phyloP scores from a whole-genome alignment of 352 stramenopile species.

The Phytopythium aichiense region DNA sequence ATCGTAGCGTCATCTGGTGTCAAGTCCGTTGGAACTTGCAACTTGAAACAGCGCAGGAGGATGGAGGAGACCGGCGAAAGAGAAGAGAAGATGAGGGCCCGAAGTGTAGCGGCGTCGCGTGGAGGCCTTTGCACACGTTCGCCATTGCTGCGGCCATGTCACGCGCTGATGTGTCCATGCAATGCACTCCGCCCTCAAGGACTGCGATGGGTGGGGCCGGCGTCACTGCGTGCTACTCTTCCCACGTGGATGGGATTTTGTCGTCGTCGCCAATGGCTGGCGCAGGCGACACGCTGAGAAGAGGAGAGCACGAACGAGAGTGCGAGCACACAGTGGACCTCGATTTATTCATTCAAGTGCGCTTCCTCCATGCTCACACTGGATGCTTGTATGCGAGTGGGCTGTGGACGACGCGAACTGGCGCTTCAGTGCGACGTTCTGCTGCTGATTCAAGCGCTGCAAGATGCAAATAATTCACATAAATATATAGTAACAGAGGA shows the following conservation, averaged over 20 bases:
- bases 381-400: background rate
- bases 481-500: too few relatives aligned
- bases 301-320: background rate
- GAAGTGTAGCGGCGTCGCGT: too few relatives aligned
- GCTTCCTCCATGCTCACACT: background rate
- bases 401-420: background rate
- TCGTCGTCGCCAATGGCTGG: too few relatives aligned
- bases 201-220: too few relatives aligned
- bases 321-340: background rate
- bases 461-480: too few relatives aligned
- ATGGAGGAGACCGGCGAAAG: background rate
- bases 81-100: background rate
- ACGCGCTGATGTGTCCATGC: too few relatives aligned
- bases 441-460: background rate
- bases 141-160: too few relatives aligned
- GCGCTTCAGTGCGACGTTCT: background rate
- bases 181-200: too few relatives aligned
- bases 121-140: too few relatives aligned
- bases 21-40: background rate
- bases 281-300: background rate
- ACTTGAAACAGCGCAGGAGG: background rate
- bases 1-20: conserved; percentile 1
- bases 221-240: too few relatives aligned
- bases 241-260: too few relatives aligned
- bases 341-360: background rate